Evolutionary conservation across 164 flowering plant species (phyloP).

Genomic region (Echeveria elegans): DNA sequence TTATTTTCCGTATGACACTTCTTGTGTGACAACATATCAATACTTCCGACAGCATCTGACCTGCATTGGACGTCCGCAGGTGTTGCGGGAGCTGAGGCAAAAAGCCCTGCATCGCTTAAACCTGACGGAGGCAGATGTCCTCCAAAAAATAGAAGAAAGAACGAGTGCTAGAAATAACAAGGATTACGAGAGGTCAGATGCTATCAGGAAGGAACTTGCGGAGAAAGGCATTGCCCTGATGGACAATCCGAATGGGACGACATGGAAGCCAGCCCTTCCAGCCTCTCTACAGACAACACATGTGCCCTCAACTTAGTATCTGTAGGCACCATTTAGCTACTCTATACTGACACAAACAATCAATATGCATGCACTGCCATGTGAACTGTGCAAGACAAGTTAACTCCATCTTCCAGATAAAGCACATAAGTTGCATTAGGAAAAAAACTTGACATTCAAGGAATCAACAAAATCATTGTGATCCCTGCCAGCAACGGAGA

Average conservation of each 20-base stretch:
- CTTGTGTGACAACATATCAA: neutral
- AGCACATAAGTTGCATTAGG: too few species aligned
- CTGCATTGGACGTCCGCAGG: slow-evolving; percentile 24
- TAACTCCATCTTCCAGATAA: too few species aligned
- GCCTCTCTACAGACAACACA: slow-evolving; percentile 51
- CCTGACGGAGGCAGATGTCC: slow-evolving; percentile 58
- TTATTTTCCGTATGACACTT: neutral
- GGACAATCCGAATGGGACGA: slow-evolving; percentile 85
- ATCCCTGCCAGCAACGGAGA: too few species aligned
- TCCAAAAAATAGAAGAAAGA: slow-evolving; percentile 67
- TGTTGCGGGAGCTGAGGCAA: slow-evolving; percentile 58
- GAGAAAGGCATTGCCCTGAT: slow-evolving; percentile 76
- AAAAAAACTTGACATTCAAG: too few species aligned
- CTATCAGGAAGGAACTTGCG: slow-evolving; percentile 67
- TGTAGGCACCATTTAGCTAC: neutral
- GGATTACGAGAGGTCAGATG: slow-evolving; percentile 76
- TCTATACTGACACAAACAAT: neutral
- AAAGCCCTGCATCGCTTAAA: slow-evolving; percentile 78
- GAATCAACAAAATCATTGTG: too few species aligned
- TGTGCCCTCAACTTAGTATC: slow-evolving; percentile 23
- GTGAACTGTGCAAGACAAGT: too few species aligned
- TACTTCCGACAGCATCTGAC: neutral
- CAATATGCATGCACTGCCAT: neutral
- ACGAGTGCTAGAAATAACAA: slow-evolving; percentile 58
- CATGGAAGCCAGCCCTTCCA: slow-evolving; percentile 93